Base-by-base conservation (phyloP, 371 early-diverging fungal genomes). In the Mortierella sp. region DNA sequence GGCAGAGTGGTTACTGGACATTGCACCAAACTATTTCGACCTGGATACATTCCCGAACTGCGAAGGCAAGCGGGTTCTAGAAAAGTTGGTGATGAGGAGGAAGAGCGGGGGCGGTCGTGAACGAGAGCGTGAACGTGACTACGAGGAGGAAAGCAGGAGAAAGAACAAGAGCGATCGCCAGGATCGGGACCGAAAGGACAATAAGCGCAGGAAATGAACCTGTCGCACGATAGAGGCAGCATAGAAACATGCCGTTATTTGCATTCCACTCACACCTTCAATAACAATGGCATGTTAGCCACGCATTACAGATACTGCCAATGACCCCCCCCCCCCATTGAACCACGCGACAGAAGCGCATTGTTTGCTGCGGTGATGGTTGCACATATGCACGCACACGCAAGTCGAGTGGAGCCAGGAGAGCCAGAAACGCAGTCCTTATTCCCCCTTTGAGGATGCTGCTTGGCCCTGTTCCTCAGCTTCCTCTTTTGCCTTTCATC, bases 1-100 rank as follows among this genome's bases (percentile, higher is more conserved):
- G 72, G 90, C 91, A 4, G 95, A 95, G 49, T 99, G 99, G 96
- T 80, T 98, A 53, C 73, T 98, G 57, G 95, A 97, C 49, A 80
- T 94, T 34, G 92, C 96, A 4, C 95, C 96, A 16, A 76, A 70
- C 46, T 98, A 96, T 78, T 89, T 86, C 73, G 93, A 95, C 59
- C 78, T 97, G 62, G 80, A 82, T 19, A 87, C 89, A 56, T 97
- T 96, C 89, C 98, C 98, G 27, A 86, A 91, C 43, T 95, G 96
- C 59, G 94, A 96, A 72, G 95, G 93, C 54, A 92, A 93, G 79
- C 90, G 95, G 42, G 94, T 86, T 23, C 80, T 98, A 23, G 89
- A 92, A 66, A 81, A 80, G 54, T 59, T 86, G 56, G 61, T 81
- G 8, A 72, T 63, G 53, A 83, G 81, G 63, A 70, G 82, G 61